Evolutionary conservation across 1,139 yeast genomes (phyloP), one percentile per base, ranked within the genome.

Genomic region (Yamadazyma dendronema): DNA sequence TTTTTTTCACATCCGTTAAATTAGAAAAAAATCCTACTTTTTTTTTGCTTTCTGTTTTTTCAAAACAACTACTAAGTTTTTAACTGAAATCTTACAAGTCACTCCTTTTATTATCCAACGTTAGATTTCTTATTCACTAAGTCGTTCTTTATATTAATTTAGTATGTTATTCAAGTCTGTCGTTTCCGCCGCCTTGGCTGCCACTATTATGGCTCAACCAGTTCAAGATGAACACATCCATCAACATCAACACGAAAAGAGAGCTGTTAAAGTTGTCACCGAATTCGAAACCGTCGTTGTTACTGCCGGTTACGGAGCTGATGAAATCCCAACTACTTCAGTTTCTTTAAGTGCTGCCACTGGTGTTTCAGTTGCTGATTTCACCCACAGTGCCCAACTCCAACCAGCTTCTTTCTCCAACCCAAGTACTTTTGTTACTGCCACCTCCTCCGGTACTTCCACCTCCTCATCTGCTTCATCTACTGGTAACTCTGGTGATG

Each of bases 91-190:
- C 42, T 39, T 34, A 29, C 36, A 26, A 41, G 44, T 41, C 47
- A 37, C 38, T 43, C 47, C 47, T 43, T 43, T 31, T 26, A 31
- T 40, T 31, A 29, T 37, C 38, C 46, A 38, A 33, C 31, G 17
- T 26, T 26, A 38, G 44, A 37, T 41, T 41, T 34, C 31, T 23
- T 19, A 19, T 30, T 29, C 23, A 22, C 29, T 21, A 30, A 27
- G 31, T 29, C 26, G 24, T 23, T 19, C 41, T 25, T 23, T 35
- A 37, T 5, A 19, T 33, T 35, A 42, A 16, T 42, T 41, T 11
- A 23, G 25, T 30, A 78, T 78, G 84, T 67, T 77, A 59, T 74
- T 76, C 58, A 70, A 67, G 48, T 64, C 70, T 42, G 63, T 63
- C 43, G 56, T 53, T 39, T 48, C 51, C 31, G 38, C 41, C 28